Percentiles rank a stretch among this genome's conserved stretches.
Evolutionary conservation across 2,329 filamentous ascomycete species (phyloP).

Genomic region (Ophiostoma novo-ulmi): DNA sequence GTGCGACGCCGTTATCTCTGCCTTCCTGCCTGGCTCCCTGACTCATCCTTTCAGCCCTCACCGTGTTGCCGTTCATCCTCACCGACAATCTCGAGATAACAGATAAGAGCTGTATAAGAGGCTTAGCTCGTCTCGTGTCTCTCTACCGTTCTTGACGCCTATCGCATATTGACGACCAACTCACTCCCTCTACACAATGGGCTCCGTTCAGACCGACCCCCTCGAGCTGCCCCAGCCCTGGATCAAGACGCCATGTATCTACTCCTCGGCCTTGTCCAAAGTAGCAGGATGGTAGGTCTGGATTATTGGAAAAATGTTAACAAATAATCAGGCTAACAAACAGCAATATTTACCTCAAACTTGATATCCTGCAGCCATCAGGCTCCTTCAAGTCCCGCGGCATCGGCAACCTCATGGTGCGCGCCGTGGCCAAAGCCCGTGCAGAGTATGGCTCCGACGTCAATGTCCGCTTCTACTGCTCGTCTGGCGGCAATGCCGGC

Average conservation of each 20-base stretch:
- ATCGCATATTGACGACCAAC: not conserved
- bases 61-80: not conserved
- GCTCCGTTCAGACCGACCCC: slow-evolving; percentile 18
- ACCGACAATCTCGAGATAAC: slow-evolving; percentile 11
- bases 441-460: slow-evolving; percentile 30
- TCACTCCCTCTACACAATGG: slow-evolving; percentile 17
- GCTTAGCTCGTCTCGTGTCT: not conserved
- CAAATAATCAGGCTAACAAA: not conserved
- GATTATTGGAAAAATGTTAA: too few relatives aligned
- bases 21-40: not conserved
- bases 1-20: slow-evolving; percentile 14
- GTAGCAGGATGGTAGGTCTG: slow-evolving; percentile 67
- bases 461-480: slow-evolving; percentile 64
- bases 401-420: slow-evolving; percentile 65
- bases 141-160: not conserved
- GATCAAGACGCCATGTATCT: slow-evolving; percentile 63
- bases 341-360: slow-evolving; percentile 73
- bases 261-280: slow-evolving; percentile 59
- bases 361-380: slow-evolving; percentile 75
- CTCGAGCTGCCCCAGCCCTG: slow-evolving; percentile 45
- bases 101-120: not conserved
- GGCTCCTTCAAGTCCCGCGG: slow-evolving; percentile 80
- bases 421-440: slow-evolving; percentile 34
- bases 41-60: not conserved
- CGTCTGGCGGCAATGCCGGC: slow-evolving; percentile 73